Conservation (phyloP, 2,329 filamentous ascomycete genomes). For the Ustulina deusta region DNA sequence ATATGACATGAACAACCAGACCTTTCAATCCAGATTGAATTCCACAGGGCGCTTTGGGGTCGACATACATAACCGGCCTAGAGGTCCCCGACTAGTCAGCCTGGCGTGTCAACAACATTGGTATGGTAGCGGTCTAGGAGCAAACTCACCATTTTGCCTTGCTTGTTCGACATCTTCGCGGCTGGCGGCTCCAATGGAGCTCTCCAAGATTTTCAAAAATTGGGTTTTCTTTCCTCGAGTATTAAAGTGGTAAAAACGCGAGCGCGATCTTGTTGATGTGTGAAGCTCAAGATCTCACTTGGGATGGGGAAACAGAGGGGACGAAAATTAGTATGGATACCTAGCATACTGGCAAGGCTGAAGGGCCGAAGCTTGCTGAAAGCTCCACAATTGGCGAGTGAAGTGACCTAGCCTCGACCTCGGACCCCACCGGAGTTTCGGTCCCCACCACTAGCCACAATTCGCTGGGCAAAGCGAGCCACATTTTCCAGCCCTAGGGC, state of each 20-base stretch:
- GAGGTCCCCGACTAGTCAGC: conserved; percentile 68
- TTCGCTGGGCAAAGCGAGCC: conserved; percentile 7
- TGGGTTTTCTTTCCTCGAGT: conserved; percentile 50
- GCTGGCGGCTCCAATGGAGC: conserved; percentile 58
- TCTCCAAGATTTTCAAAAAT: conserved; percentile 59
- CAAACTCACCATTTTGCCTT: conserved; percentile 97
- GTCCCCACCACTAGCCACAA: conserved; percentile 41
- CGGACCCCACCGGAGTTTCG: conserved; percentile 43
- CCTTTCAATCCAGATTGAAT: conserved; percentile 21
- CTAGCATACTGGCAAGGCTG: conserved; percentile 45
- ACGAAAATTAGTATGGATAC: conserved; percentile 57
- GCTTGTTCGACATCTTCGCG: conserved; percentile 83
- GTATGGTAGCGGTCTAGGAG: conserved; percentile 55
- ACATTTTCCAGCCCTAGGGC: conserved; percentile 43
- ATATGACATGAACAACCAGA: conserved; percentile 30
- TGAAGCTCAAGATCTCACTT: conserved; percentile 58
- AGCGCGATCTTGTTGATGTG: conserved; percentile 54
- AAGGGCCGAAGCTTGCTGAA: conserved; percentile 31
- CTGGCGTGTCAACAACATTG: conserved; percentile 66
- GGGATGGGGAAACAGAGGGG: conserved; percentile 50
- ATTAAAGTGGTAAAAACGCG: conserved; percentile 47
- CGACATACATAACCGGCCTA: conserved; percentile 78
- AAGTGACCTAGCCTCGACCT: conserved; percentile 32
- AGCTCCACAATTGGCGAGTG: conserved; percentile 33
- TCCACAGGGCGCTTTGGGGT: conserved; percentile 43